Percentiles rank a stretch among this genome's conserved stretches.
Conservation (phyloP, 805 yeast genomes). For the Cyberlindnera sargentensis region DNA sequence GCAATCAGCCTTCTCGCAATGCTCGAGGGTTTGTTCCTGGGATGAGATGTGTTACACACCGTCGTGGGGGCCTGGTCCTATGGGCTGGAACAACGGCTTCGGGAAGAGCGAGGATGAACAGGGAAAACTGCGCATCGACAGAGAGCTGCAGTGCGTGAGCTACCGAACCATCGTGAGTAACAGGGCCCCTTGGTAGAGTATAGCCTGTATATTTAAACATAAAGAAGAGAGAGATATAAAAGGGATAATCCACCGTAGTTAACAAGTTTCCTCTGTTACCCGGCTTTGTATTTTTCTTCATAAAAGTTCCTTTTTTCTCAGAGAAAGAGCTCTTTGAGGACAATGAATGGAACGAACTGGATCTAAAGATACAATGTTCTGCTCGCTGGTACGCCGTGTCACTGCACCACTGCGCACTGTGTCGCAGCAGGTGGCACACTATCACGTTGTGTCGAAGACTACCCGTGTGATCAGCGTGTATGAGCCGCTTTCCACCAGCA, state of each 20-base stretch:
- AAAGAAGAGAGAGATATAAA: too few relatives aligned
- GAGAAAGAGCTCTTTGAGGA: too few relatives aligned
- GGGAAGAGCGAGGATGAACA: conserved; percentile 17
- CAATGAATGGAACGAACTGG: too few relatives aligned
- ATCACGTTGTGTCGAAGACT: conserved; percentile 10
- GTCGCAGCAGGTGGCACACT: conserved; percentile 9
- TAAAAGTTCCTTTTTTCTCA: too few relatives aligned
- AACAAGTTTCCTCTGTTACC: too few relatives aligned
- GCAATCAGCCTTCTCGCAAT: conserved; percentile 34
- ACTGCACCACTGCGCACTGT: neutral
- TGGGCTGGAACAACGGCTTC: conserved; percentile 33
- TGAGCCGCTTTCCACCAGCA: conserved; percentile 12
- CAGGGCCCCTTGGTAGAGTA: neutral
- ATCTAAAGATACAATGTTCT: neutral
- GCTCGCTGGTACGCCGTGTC: neutral
- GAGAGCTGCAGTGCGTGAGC: conserved; percentile 14
- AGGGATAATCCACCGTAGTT: too few relatives aligned
- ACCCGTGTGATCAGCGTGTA: conserved; percentile 17
- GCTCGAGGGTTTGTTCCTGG: conserved; percentile 34
- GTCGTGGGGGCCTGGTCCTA: conserved; percentile 54
- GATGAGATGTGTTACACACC: conserved; percentile 52
- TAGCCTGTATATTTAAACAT: too few relatives aligned
- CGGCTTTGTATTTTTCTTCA: too few relatives aligned
- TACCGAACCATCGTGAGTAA: conserved; percentile 6
- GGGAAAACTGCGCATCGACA: conserved; percentile 22